Percentiles rank a stretch among this genome's conserved stretches.
Evolutionary conservation across 176 grass and related monocot genomes (phyloP).

Genomic region (Bothriochloa decipiens): DNA sequence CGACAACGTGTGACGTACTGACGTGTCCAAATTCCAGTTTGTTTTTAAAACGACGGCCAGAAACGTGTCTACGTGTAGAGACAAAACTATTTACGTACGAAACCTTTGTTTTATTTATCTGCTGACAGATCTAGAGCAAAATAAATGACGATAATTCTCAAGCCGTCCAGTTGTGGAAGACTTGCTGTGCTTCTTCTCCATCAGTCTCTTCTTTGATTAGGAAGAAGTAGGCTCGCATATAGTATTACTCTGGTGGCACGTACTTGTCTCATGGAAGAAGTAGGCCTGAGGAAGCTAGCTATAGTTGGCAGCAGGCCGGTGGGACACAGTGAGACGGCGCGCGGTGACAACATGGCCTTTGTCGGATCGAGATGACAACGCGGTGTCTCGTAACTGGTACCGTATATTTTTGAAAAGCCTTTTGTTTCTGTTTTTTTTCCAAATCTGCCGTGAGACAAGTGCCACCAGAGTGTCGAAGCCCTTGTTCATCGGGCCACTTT

Average conservation of each 20-base stretch:
- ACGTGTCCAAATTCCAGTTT: background rate
- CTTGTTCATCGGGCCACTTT: too few species aligned
- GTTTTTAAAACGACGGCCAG: background rate
- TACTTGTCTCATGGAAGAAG: too few species aligned
- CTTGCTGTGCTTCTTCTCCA: background rate
- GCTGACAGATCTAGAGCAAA: background rate
- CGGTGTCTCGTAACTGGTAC: too few species aligned
- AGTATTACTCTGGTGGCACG: background rate
- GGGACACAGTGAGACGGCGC: background rate
- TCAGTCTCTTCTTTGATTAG: background rate
- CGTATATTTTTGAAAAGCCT: too few species aligned
- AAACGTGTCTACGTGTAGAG: background rate
- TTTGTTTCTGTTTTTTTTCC: too few species aligned
- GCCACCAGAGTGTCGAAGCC: too few species aligned
- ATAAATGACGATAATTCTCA: background rate
- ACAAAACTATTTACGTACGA: background rate
- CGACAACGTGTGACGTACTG: background rate
- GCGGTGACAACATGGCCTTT: background rate
- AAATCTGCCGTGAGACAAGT: too few species aligned
- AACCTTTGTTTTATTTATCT: background rate
- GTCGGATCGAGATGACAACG: background rate
- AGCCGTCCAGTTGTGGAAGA: background rate
- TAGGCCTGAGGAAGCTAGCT: background rate
- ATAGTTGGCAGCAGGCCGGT: background rate
- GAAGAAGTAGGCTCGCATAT: background rate